Base-by-base conservation (phyloP, 352 stramenopile species). In the Saprolegnia parasitica region DNA sequence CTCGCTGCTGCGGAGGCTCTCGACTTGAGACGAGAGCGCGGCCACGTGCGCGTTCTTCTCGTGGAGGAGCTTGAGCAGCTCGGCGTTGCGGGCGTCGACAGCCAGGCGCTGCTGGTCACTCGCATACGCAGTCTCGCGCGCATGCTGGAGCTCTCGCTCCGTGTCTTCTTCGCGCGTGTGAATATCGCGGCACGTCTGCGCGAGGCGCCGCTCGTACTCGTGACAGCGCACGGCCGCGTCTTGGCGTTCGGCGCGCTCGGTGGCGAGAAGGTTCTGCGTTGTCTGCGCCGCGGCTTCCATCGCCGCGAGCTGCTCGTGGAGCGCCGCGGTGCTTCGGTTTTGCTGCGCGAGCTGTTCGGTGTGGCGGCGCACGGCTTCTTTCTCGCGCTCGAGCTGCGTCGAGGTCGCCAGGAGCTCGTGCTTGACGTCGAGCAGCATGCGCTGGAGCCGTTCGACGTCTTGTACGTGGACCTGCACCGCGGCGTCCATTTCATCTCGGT, bases 21-120 rank as follows among this genome's bases (percentile, higher is more conserved):
- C 68, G 16, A 79, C 65, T 29, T 72, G 70, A 29, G 77, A 64
- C 11, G 72, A 78, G 47, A 89, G 73, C 32, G 73, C 71, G 16
- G 81, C 72, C 35, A 93, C 87, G 56, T 79, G 65, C 21, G 81
- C 75, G 56, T 93, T 93, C 66, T 94, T 94, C 62, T 93, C 86
- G 21, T 76, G 71, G 6, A 91, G 39, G 0, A 94, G 64, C 21
- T 74, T 72, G 60, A 80, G 73, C 0, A 94, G 60, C 67, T 91
- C 83, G 1, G 61, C 67, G 54, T 76, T 93, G 21, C 85, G 82
- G 13, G 72, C 81, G 9, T 81, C 58, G 16, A 79, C 76, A 68
- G 87, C 83, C 49, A 80, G 79, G 67, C 72, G 81, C 26, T 76
- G 74, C 0, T 70, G 64, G 1, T 87, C 80, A 0, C 82, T 56